These are phyloP conservation scores for Xylaria curta DNA, from an alignment of 495 filamentous ascomycete species.

Conservation along the genomic window DNA sequence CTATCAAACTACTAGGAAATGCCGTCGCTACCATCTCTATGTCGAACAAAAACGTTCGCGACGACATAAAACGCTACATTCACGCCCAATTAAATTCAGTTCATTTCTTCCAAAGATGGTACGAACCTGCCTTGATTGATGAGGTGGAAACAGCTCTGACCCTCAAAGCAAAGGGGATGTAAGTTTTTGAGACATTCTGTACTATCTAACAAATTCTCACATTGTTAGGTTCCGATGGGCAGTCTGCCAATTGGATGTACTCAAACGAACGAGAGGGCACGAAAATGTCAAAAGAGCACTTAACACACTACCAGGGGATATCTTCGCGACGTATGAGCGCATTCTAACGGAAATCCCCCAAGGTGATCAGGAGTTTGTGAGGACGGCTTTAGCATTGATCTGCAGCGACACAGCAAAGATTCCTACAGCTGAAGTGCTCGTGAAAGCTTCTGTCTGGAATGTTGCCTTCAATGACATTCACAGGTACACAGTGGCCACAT, in stretches of 20 bases:
- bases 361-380: constrained; percentile 37
- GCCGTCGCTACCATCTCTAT: constrained; percentile 40
- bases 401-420: constrained; percentile 34
- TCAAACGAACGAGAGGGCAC: constrained; percentile 35
- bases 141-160: constrained; percentile 40
- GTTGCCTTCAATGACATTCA: constrained; percentile 30
- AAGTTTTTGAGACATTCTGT: constrained; percentile 26
- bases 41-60: constrained; percentile 41
- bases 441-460: constrained; percentile 32
- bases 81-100: constrained; percentile 29
- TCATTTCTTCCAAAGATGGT: constrained; percentile 34
- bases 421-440: constrained; percentile 31
- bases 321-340: constrained; percentile 50
- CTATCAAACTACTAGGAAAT: constrained; percentile 29
- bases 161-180: constrained; percentile 49
- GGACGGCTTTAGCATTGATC: constrained; percentile 37
- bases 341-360: constrained; percentile 40
- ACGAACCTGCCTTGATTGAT: constrained; percentile 24
- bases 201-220: constrained; percentile 1
- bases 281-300: constrained; percentile 38
- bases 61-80: constrained; percentile 46
- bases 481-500: constrained; percentile 27
- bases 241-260: constrained; percentile 50
- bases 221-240: constrained; percentile 53
- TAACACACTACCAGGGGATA: constrained; percentile 42